Percentiles rank a stretch among this genome's conserved stretches.
Evolutionary conservation across 371 early-diverging fungal species (phyloP).

Genomic region (Rhizopus sp.): DNA sequence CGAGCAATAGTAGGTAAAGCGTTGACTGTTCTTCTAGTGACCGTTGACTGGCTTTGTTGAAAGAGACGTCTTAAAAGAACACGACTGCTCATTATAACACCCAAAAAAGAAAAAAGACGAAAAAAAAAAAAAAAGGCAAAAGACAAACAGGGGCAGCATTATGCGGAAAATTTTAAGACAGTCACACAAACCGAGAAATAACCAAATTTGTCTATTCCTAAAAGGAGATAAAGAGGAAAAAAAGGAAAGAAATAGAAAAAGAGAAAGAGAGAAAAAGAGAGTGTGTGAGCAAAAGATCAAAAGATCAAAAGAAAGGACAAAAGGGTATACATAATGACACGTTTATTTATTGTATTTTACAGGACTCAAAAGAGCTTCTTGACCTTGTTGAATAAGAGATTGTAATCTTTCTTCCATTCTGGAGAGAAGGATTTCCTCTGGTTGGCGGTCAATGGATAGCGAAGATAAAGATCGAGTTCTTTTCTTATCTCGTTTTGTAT

Average conservation of each 20-base stretch:
- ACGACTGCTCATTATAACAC: slow-evolving; percentile 21
- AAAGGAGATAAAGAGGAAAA: not conserved
- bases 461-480: slow-evolving; percentile 26
- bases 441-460: slow-evolving; percentile 10
- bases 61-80: slow-evolving; percentile 30
- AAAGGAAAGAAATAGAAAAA: not conserved
- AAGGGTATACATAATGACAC: not conserved
- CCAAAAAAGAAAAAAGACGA: slow-evolving; percentile 1
- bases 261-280: too few species aligned
- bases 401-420: slow-evolving; percentile 38
- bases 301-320: slow-evolving; percentile 8
- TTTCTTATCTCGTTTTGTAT: slow-evolving; percentile 25
- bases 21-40: slow-evolving; percentile 7
- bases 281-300: not conserved
- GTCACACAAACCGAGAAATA: not conserved
- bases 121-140: slow-evolving; percentile 13
- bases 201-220: not conserved
- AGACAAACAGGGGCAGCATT: not conserved
- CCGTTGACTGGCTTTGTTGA: slow-evolving; percentile 4
- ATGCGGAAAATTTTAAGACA: not conserved
- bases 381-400: slow-evolving; percentile 42
- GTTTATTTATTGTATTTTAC: slow-evolving; percentile 8
- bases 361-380: slow-evolving; percentile 40
- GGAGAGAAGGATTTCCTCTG: slow-evolving; percentile 27
- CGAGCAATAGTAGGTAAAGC: slow-evolving; percentile 10